These are phyloP conservation scores for Acmispon strigosus DNA, from an alignment of 306 rosid species.

Conservation along the genomic window DNA sequence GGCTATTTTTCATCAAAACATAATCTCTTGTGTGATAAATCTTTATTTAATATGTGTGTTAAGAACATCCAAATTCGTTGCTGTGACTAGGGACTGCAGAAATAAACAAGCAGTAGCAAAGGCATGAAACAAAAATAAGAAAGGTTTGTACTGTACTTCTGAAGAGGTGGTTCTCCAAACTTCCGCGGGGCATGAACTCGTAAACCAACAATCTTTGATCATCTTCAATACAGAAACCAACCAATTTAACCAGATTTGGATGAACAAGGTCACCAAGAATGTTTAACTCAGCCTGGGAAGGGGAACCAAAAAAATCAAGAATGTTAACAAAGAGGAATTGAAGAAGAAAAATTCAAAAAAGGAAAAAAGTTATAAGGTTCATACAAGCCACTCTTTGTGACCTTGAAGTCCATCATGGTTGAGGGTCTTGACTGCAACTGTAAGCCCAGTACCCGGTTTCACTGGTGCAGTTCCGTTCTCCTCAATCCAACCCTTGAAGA, in stretches of 20 bases:
- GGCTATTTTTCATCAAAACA: not conserved
- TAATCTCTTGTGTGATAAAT: not conserved
- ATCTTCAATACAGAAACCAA: conserved; percentile 93
- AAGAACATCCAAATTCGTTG: not conserved
- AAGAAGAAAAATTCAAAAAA: not conserved
- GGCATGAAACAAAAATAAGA: conserved; percentile 22
- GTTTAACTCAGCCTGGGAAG: conserved; percentile 78
- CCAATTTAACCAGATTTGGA: conserved; percentile 76
- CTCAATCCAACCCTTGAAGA: conserved; percentile 95
- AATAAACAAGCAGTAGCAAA: conserved; percentile 3
- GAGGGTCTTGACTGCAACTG: conserved; percentile 95
- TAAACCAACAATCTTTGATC: conserved; percentile 85
- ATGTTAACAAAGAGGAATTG: conserved; percentile 17
- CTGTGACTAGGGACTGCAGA: not conserved
- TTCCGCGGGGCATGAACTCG: conserved; percentile 95
- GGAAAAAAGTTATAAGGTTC: conserved; percentile 3
- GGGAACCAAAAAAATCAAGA: not conserved
- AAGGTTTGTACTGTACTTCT: conserved; percentile 55
- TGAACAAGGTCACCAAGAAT: conserved; percentile 88
- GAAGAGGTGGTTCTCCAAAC: conserved; percentile 97
- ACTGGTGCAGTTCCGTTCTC: conserved; percentile 97
- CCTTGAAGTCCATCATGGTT: conserved; percentile 98
- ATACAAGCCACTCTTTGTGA: conserved; percentile 99
- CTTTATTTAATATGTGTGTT: not conserved
- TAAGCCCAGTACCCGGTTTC: conserved; percentile 96